A percentile compares a stretch with the other conserved stretches of the same genome.
Conservation (phyloP, 345 rosid genomes). For the Ailanthus altissimus region DNA sequence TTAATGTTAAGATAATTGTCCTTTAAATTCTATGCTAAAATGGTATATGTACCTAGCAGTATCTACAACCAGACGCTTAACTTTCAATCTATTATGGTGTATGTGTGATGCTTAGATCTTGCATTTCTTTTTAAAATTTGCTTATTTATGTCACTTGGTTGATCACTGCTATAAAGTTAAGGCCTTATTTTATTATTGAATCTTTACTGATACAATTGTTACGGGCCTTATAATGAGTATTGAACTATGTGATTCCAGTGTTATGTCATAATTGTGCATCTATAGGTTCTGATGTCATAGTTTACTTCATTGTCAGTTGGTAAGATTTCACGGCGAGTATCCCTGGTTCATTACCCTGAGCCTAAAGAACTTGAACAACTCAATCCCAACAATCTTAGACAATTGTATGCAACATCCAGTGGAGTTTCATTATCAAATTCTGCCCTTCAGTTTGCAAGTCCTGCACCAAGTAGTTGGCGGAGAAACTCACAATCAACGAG, state of each 20-base stretch:
- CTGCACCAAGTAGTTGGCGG: constrained; percentile 32
- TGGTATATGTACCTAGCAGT: not conserved
- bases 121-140: not conserved
- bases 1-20: not conserved
- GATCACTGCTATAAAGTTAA: not conserved
- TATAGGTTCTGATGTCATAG: not conserved
- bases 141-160: not conserved
- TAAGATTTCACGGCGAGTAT: constrained; percentile 57
- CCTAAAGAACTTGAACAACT: constrained; percentile 54
- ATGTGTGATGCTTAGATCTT: not conserved
- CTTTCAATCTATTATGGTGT: not conserved
- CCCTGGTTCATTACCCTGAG: constrained; percentile 63
- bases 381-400: constrained; percentile 16
- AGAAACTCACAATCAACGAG: constrained; percentile 31
- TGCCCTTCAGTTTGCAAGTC: constrained; percentile 34
- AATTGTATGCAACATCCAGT: constrained; percentile 28
- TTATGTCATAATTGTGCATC: not conserved
- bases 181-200: not conserved
- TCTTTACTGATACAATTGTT: not conserved
- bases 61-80: not conserved
- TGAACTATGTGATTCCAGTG: not conserved
- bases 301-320: constrained; percentile 45
- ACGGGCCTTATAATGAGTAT: not conserved
- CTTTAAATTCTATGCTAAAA: not conserved
- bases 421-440: constrained; percentile 41